Evolutionary conservation across 768 basidiomycete genomes (phyloP), one percentile per base, ranked within the genome.

Genomic region (Polyporus arcularius): DNA sequence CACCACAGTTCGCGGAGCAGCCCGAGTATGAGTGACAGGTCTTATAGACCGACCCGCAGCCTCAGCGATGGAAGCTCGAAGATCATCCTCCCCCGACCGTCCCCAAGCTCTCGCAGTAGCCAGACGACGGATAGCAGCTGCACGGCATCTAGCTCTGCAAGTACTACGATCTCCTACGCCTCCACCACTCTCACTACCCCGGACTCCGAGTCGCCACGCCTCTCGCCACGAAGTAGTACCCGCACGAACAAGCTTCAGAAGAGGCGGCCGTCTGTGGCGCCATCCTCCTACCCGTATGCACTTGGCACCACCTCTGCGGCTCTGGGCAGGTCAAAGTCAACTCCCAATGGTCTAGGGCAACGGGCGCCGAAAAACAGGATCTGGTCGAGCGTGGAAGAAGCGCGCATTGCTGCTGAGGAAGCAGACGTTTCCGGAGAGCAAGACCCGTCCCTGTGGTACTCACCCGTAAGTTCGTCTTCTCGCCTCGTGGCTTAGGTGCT

Each of bases 121-220:
- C 53, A 45, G 9, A 32, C 45, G 10, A 59, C 62, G 39, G 62
- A 63, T 48, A 63, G 57, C 28, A 63, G 56, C 8, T 58, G 52
- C 49, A 59, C 57, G 6, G 49, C 62, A 9, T 63, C 58, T 26
- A 56, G 57, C 39, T 55, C 56, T 35, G 56, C 47, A 41, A 63
- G 57, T 50, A 59, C 62, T 26, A 35, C 57, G 31, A 8, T 54
- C 2, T 58, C 62, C n/a, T 63, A 40, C 28, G 32, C 61, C 4
- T 60, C 61, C 32, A 67, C 66, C 26, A 58, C 55, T 26, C 41
- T 60, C 45, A 67, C 66, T 9, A 67, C 66, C 28, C 66, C 66
- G 35, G 66, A 65, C 43, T 58, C 51, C 26, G 43, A 41, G 26
- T 53, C 63, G 9, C 61, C 58, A 42, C 56, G 31, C 38, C 50